Conservation (phyloP, 176 grass and related monocot species). For the Saccharum officinarum region DNA sequence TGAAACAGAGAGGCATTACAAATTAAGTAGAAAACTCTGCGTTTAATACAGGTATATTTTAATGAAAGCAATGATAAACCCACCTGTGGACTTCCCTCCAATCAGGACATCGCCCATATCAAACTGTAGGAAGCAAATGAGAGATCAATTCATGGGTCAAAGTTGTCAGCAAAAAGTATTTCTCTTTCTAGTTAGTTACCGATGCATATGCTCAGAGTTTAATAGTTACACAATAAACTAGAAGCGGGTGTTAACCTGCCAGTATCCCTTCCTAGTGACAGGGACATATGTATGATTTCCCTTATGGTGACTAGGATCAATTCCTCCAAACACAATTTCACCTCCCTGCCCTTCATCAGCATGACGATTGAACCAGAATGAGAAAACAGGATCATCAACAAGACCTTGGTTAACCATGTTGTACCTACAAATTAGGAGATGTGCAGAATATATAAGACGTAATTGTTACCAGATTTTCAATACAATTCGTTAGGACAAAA, state of each 20-base stretch:
- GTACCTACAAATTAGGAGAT: conserved; percentile 35
- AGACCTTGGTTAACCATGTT: conserved; percentile 72
- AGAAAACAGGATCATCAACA: conserved; percentile 65
- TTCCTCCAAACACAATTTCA: conserved; percentile 89
- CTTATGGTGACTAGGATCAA: conserved; percentile 72
- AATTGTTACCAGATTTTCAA: not conserved
- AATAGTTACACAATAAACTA: not conserved
- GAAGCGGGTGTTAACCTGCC: conserved; percentile 56
- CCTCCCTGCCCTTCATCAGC: conserved; percentile 66
- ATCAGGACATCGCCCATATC: conserved; percentile 78
- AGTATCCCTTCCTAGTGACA: conserved; percentile 80
- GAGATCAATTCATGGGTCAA: conserved; percentile 1
- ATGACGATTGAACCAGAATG: conserved; percentile 87
- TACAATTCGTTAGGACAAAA: not conserved
- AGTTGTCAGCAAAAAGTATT: conserved; percentile 1
- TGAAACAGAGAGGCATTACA: conserved; percentile 24
- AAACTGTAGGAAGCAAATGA: conserved; percentile 56
- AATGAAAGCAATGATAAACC: not conserved
- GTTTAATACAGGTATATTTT: not conserved
- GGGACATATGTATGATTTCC: conserved; percentile 72
- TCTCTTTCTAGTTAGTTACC: not conserved
- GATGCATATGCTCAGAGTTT: not conserved
- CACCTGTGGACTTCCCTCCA: conserved; percentile 62
- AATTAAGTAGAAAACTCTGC: conserved; percentile 16
- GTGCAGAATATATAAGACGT: not conserved